Base-by-base conservation (phyloP, 139 green algal species). In the Zygnema circumcarinatum region DNA sequence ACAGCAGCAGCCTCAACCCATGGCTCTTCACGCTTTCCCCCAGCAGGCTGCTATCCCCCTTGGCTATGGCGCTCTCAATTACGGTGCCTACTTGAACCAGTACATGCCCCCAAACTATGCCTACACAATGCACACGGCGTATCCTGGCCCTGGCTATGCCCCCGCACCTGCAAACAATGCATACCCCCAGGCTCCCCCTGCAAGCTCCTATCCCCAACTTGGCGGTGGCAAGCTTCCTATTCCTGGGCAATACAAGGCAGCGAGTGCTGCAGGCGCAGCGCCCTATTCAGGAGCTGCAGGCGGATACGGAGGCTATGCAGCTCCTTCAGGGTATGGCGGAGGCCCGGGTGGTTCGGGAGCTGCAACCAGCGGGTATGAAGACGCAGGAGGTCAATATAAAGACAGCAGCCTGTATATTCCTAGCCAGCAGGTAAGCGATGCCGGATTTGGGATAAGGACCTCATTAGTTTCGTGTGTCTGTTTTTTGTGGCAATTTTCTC, bases 321-420 rank as follows among this genome's bases (percentile, higher is more conserved):
- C 25, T n/a, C 79, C 79, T 39, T 82, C 74, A 56, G 31, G 39
- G 31, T 82, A 82, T 52, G 74, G 74, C 32, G 74, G 32, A 56
- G 74, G 39, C 7, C 74, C 74, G 11, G 36, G 31, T 2, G 79
- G 11, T 11, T 72, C 67, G 33, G 67, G 33, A 7, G 33, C 38
- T 20, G 68, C 41, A 42, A 47, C 38, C 7, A 41, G 56, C 0
- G 81, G 81, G 1, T 87, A 87, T 52, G 81, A 87, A 20, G 81
- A 87, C 22, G 33, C 76, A 29, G 54, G 52, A 33, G 54, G 32
- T 39, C 84, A 89, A 62, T 86, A 81, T 67, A 89, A 89, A 62
- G 84, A 89, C 35, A 47, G 38, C 75, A 88, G 36, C 35, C 74
- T 89, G 41, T 89, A 89, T 62, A 88, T 89, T 31, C 84, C 82